Conservation (phyloP, 495 filamentous ascomycete species). For the Hyaloscypha variabilis region DNA sequence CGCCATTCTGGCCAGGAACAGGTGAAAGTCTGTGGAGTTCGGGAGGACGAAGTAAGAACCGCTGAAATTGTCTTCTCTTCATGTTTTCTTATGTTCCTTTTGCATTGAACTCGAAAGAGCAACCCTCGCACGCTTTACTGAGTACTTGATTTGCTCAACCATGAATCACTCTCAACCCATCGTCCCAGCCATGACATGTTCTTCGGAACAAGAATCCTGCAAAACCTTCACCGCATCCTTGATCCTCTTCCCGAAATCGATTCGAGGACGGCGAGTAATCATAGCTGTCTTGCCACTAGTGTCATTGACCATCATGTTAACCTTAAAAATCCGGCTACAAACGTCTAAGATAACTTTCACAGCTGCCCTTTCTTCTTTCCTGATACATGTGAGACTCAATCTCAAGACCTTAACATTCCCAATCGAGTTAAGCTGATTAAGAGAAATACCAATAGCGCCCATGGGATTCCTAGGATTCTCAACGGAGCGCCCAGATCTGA, state of each 20-base stretch:
- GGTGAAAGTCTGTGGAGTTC: too few species aligned
- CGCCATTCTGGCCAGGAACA: not conserved
- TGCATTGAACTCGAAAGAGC: too few species aligned
- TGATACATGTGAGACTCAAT: not conserved
- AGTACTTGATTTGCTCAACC: too few species aligned
- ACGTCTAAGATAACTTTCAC: constrained; percentile 14
- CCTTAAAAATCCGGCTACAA: constrained; percentile 18
- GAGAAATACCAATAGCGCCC: constrained; percentile 11
- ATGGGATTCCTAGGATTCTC: constrained; percentile 23
- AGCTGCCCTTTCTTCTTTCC: constrained; percentile 13
- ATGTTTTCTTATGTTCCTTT: too few species aligned
- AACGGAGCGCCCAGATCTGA: constrained; percentile 27
- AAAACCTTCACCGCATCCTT: constrained; percentile 22
- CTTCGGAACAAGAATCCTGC: constrained; percentile 8
- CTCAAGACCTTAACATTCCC: not conserved
- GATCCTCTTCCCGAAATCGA: constrained; percentile 14
- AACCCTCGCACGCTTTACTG: too few species aligned
- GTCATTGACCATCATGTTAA: constrained; percentile 20
- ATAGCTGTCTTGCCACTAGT: constrained; percentile 13
- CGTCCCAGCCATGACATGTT: constrained; percentile 12
- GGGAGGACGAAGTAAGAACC: too few species aligned
- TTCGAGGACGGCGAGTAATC: constrained; percentile 9
- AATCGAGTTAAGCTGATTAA: not conserved
- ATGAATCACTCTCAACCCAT: not conserved
- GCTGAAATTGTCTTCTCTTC: too few species aligned